phyloP scores from a whole-genome alignment of 306 rosid genomes.

The Castanea mollissima region DNA sequence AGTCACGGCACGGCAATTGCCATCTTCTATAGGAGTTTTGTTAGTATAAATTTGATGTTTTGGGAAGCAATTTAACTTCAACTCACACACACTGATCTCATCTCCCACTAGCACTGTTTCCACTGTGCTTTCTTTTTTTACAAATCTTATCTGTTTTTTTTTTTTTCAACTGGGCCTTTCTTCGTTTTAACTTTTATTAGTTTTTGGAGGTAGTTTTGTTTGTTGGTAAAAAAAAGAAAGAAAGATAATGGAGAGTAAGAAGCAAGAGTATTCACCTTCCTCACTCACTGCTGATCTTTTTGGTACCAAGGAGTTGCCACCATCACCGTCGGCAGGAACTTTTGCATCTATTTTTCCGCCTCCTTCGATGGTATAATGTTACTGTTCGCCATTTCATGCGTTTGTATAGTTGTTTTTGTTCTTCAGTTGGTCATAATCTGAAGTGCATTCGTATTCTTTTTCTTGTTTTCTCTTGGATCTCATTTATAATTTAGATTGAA shows the following conservation, averaged over 20 bases:
- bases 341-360: constrained; percentile 49
- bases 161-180: constrained; percentile 12
- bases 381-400: background rate
- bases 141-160: constrained; percentile 2
- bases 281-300: constrained; percentile 53
- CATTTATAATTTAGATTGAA: too few species aligned
- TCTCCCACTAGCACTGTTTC: background rate
- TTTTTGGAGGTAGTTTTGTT: constrained; percentile 6
- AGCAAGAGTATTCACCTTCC: constrained; percentile 30
- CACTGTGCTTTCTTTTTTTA: constrained; percentile 6
- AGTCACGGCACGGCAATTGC: background rate
- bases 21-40: constrained; percentile 12
- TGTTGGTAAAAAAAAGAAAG: background rate
- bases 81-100: background rate
- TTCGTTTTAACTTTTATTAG: background rate
- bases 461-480: background rate
- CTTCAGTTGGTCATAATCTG: background rate
- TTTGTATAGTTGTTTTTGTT: background rate
- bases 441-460: background rate
- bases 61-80: constrained; percentile 18
- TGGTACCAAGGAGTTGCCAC: constrained; percentile 38
- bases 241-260: constrained; percentile 37
- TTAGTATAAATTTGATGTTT: constrained; percentile 20
- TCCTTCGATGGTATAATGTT: constrained; percentile 35
- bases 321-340: constrained; percentile 33